Base-by-base conservation (phyloP, 116 monocot genomes). In the Iris pallida region DNA sequence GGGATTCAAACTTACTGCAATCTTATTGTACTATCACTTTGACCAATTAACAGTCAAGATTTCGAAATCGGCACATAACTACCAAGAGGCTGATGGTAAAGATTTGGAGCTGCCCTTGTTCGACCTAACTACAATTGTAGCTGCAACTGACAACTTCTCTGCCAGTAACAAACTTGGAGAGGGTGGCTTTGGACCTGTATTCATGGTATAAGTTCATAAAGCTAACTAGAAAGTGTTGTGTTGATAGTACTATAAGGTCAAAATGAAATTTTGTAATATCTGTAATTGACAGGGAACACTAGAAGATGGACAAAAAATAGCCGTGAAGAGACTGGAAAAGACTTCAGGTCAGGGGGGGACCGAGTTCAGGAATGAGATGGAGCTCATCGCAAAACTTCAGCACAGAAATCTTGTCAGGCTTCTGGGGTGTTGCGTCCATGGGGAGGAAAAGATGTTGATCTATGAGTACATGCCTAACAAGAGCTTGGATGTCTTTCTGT, bases 381-480 rank as follows among this genome's bases (percentile, higher is more conserved):
- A 20, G 7, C 52, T 75, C 19, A 59, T 75, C n/a, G 59, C 75
- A 9, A 75, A 75, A 44, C 41, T 75, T 19, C 75, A 75, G 53
- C 75, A 75, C 67, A 42, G 61, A 58, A 75, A 75, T 16, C 43
- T 75, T 7, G 68, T 75, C 14, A 59, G 53, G 13, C 52, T 75
- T 11, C 68, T 75, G 2, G 75, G 61, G 14, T 75, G 75, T 7
- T 75, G 75, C 52, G 17, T 68, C 2, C 58, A 75, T 7, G 19
- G 59, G 16, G 52, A 52, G 44, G 75, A 75, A 14, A 68, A 43
- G 42, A 11, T 75, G 41, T 53, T 75, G 6, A 42, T 75, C 41
- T 75, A 75, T 52, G 75, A 75, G 41, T 75, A 52, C 53, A 40
- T 75, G 40, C 53, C 68, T 42, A 75, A 75, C 51, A 61, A 14